These are phyloP conservation scores for Lactarius hatsudake DNA, from an alignment of 768 basidiomycete genomes.

Conservation along the genomic window DNA sequence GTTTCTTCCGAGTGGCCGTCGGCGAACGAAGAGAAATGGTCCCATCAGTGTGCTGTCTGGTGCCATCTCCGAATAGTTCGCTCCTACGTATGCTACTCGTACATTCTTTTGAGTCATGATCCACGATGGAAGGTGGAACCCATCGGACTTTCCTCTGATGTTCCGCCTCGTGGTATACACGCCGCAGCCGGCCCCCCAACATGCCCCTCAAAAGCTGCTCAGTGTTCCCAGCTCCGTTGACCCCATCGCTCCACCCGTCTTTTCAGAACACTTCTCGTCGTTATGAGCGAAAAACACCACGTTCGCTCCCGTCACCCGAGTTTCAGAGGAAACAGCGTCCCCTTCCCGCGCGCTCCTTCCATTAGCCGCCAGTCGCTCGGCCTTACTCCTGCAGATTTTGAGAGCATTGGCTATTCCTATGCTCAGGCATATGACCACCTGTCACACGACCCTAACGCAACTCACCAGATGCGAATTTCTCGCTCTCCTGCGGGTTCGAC, in stretches of 20 bases:
- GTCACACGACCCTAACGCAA: conserved; percentile 15
- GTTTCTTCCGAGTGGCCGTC: background rate
- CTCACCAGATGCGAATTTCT: conserved; percentile 17
- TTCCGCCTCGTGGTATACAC: conserved; percentile 26
- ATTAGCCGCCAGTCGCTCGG: conserved; percentile 25
- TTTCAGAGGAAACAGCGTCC: conserved; percentile 17
- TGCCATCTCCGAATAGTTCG: conserved; percentile 15
- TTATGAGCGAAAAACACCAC: conserved; percentile 20
- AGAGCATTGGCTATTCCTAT: conserved; percentile 26
- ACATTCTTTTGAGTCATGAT: conserved; percentile 8
- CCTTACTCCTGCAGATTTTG: conserved; percentile 17
- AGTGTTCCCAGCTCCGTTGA: conserved; percentile 13
- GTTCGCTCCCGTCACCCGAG: conserved; percentile 12
- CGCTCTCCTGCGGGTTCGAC: conserved; percentile 26
- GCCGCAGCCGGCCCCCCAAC: conserved; percentile 19
- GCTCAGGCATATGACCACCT: conserved; percentile 19
- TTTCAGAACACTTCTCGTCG: conserved; percentile 19
- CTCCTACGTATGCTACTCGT: conserved; percentile 2
- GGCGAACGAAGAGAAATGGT: conserved; percentile 1
- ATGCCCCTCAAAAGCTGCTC: conserved; percentile 27
- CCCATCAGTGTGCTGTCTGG: background rate
- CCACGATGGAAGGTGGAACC: conserved; percentile 12
- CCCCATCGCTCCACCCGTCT: conserved; percentile 18
- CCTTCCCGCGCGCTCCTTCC: conserved; percentile 25
- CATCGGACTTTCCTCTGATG: conserved; percentile 12